A percentile compares a stretch with the other conserved stretches of the same genome.
phyloP scores from a whole-genome alignment of 768 basidiomycete species.

The Rhodotorula kratochvilovae region DNA sequence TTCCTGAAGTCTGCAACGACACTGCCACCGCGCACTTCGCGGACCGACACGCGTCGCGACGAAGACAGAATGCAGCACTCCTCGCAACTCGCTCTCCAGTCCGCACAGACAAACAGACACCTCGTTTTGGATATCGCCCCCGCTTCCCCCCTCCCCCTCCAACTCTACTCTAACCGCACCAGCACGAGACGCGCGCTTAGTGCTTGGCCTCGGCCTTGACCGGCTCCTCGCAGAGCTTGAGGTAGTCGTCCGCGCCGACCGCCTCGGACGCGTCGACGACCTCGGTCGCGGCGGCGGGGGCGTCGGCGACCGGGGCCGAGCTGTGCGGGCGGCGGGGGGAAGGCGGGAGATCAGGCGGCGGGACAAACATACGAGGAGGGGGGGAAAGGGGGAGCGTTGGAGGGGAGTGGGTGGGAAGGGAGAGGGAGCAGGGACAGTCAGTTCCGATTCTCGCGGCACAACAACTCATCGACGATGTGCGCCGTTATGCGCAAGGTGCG shows the following conservation, averaged over 20 bases:
- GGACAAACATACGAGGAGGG: too few species aligned
- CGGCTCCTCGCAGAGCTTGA: slow-evolving; percentile 76
- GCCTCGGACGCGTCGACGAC: slow-evolving; percentile 50
- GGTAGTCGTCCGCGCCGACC: slow-evolving; percentile 69
- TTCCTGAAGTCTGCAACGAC: too few species aligned
- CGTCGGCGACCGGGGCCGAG: slow-evolving; percentile 15
- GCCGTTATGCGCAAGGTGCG: too few species aligned
- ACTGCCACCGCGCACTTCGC: too few species aligned
- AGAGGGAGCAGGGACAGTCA: too few species aligned
- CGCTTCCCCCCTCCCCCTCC: neutral
- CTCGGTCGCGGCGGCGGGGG: slow-evolving; percentile 38
- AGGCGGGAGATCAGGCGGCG: too few species aligned
- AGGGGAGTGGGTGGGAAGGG: too few species aligned
- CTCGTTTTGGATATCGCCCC: neutral
- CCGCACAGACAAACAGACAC: neutral
- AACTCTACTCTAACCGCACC: neutral
- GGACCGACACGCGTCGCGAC: too few species aligned
- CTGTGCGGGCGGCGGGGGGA: slow-evolving; percentile 18
- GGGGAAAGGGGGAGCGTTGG: too few species aligned
- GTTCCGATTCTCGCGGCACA: too few species aligned
- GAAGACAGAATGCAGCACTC: too few species aligned
- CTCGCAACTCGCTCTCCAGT: neutral
- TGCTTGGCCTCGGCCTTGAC: slow-evolving; percentile 62
- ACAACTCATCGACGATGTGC: too few species aligned
- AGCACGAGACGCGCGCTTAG: slow-evolving; percentile 36